Base-by-base conservation (phyloP, 140 eudicot species). In the Oenanthe javanica region DNA sequence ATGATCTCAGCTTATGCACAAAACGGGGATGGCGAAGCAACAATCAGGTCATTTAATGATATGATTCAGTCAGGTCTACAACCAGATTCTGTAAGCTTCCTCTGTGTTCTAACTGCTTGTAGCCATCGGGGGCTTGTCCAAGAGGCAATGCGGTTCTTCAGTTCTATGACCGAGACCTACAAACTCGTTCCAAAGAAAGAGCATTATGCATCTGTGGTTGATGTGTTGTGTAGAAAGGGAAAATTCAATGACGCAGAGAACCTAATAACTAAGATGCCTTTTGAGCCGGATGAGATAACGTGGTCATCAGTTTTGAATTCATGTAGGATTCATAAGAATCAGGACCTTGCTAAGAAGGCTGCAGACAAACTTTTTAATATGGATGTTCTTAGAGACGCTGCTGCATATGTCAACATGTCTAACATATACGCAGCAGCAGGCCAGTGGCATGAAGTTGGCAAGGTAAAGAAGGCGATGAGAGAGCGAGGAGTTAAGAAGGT, bases 371-470 rank as follows among this genome's bases (percentile, higher is more conserved):
- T 93, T 47, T 93, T 90, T 72, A 88, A 81, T 23, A 82, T 93
- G 86, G 91, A 93, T 9, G 45, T 50, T 51, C 83, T 91, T 0
- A 84, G 94, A 83, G 97, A 93, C 78, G 96, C 93, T 59, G 97
- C 88, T 45, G 83, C 96, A 16, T 91, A 91, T 81, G 93, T 90
- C 54, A 86, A 80, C 59, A 89, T 93, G 93, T 90, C 97, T 4
- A 93, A 91, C 82, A 91, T 93, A 55, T 93, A 90, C 55, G 96
- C 98, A 63, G 93, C 81, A 79, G 92, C 96, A 4, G 96, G 97
- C 19, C 85, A 90, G 81, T 93, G 98, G 97, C 89, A 91, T 46
- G 82, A 87, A 72, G 92, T 85, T 50, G 91, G 91, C 12, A 86
- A 84, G 71, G 91, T 88, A 13, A 93, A 91, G 80, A 91, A 87